Evolutionary conservation across 1,284 basidiomycete species (phyloP).

Genomic region (Irpex sp.): DNA sequence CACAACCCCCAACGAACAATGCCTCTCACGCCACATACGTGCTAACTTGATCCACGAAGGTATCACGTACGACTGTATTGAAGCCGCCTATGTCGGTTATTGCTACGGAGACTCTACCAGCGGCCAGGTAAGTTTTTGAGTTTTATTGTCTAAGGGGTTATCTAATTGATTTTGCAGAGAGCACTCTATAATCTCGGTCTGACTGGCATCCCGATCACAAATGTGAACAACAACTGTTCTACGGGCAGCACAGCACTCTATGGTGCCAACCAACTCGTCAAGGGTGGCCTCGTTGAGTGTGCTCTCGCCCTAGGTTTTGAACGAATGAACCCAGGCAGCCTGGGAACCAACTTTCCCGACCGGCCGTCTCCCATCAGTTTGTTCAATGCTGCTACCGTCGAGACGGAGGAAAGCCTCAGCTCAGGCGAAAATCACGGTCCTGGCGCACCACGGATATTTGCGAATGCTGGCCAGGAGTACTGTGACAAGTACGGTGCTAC

Average conservation of each 20-base stretch:
- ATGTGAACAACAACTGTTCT: constrained; percentile 85
- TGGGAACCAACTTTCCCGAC: constrained; percentile 71
- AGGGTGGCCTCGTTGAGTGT: constrained; percentile 71
- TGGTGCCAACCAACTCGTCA: constrained; percentile 66
- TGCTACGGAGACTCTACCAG: constrained; percentile 79
- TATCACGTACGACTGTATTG: constrained; percentile 75
- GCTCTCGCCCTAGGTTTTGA: constrained; percentile 85
- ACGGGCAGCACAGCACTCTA: constrained; percentile 76
- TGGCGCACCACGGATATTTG: constrained; percentile 71
- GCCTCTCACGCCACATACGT: background rate
- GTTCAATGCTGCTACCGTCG: constrained; percentile 39
- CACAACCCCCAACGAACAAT: background rate
- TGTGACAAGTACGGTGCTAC: constrained; percentile 72
- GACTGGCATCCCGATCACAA: constrained; percentile 82
- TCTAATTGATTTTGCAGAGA: constrained; percentile 36
- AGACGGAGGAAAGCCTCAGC: constrained; percentile 49
- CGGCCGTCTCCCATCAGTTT: constrained; percentile 56
- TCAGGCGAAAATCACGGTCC: constrained; percentile 68
- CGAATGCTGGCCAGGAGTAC: constrained; percentile 78
- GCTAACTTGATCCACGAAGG: constrained; percentile 33
- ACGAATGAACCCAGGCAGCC: constrained; percentile 78
- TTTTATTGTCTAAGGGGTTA: background rate
- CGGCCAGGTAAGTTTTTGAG: constrained; percentile 57
- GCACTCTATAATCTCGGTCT: constrained; percentile 85
- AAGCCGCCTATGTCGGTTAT: constrained; percentile 79